phyloP scores from a whole-genome alignment of 441 rosid species.

The Hura crepitans region DNA sequence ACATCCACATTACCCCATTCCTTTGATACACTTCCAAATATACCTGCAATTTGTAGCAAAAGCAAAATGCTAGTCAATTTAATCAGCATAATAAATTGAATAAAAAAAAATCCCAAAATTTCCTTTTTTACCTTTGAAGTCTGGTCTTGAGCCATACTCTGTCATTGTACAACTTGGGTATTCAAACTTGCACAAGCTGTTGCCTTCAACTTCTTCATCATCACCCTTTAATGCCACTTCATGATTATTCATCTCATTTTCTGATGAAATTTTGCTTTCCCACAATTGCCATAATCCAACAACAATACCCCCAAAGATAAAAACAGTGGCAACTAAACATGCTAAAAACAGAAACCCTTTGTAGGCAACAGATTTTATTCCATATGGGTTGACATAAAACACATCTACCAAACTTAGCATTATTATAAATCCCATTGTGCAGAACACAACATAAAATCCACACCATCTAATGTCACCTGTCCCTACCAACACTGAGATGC shows the following conservation, averaged over 20 bases:
- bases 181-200: background rate
- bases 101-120: background rate
- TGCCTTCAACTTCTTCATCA: conserved; percentile 15
- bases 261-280: conserved; percentile 33
- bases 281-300: conserved; percentile 63
- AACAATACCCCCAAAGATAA: conserved; percentile 63
- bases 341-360: conserved; percentile 55
- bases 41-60: background rate
- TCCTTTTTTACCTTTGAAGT: conserved; percentile 64
- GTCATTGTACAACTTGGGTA: conserved; percentile 29
- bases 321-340: conserved; percentile 57
- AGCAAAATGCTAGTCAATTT: background rate
- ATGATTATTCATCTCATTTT: conserved; percentile 22
- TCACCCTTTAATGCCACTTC: too few relatives aligned
- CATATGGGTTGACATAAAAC: conserved; percentile 47
- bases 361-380: conserved; percentile 59
- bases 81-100: background rate
- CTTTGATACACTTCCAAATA: background rate
- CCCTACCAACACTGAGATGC: conserved; percentile 67
- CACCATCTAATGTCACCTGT: conserved; percentile 67
- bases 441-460: conserved; percentile 50
- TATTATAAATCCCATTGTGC: conserved; percentile 52
- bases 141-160: conserved; percentile 69
- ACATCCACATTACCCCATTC: background rate
- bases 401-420: conserved; percentile 41